Evolutionary conservation across 768 basidiomycete genomes (phyloP).

Genomic region (Crassisporium funariophilum): DNA sequence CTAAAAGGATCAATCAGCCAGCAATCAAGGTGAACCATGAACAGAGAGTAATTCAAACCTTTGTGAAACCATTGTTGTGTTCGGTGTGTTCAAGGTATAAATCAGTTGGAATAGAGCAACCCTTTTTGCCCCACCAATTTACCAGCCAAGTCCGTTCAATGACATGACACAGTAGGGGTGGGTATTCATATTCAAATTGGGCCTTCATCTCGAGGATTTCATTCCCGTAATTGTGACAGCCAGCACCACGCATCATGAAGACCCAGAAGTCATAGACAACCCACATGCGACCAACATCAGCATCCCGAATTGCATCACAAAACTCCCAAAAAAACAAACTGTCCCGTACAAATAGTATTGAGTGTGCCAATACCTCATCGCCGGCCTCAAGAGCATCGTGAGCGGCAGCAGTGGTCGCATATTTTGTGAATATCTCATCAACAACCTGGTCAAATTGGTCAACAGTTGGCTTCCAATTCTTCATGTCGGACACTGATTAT

Average conservation of each 20-base stretch:
- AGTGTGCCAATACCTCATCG: constrained; percentile 16
- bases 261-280: constrained; percentile 16
- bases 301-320: constrained; percentile 14
- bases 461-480: constrained; percentile 2
- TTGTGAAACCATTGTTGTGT: constrained; percentile 17
- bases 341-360: constrained; percentile 12
- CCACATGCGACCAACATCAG: constrained; percentile 19
- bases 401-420: constrained; percentile 9
- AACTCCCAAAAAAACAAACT: constrained; percentile 18
- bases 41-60: constrained; percentile 12
- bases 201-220: constrained; percentile 17
- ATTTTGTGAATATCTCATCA: background rate
- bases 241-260: constrained; percentile 15
- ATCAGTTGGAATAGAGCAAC: constrained; percentile 13
- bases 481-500: background rate
- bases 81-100: constrained; percentile 15
- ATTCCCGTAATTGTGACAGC: constrained; percentile 16
- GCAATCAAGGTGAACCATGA: too few relatives aligned
- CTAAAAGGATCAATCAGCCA: background rate
- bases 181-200: constrained; percentile 13
- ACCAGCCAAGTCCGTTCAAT: constrained; percentile 15
- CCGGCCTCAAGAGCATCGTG: constrained; percentile 9
- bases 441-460: constrained; percentile 1
- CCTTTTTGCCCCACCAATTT: constrained; percentile 10
- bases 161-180: constrained; percentile 2